A percentile compares a stretch with the other conserved stretches of the same genome.
Conservation (phyloP, 768 basidiomycete genomes). For the Russula foetens region DNA sequence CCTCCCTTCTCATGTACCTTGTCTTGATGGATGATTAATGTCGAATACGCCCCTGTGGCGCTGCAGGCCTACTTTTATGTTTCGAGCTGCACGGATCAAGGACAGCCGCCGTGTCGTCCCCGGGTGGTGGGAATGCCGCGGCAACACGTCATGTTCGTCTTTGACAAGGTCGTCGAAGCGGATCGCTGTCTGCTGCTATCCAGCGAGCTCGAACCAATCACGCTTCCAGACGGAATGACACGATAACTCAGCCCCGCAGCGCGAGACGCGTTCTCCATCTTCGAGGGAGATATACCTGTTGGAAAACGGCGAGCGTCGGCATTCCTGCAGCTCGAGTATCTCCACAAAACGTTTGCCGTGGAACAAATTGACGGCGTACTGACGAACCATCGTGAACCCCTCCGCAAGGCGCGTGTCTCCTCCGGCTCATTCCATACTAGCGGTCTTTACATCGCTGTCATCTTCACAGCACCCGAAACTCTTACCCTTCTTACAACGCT, state of each 20-base stretch:
- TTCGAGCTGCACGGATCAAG: constrained; percentile 94
- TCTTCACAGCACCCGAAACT: constrained; percentile 65
- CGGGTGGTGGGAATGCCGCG: constrained; percentile 93
- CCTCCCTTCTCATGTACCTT: no score
- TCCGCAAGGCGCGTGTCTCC: constrained; percentile 52
- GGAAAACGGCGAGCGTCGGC: constrained; percentile 52
- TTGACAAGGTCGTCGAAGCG: constrained; percentile 86
- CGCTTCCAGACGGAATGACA: constrained; percentile 60
- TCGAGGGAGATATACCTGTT: constrained; percentile 90
- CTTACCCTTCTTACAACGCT: constrained; percentile 77
- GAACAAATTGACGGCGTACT: constrained; percentile 95
- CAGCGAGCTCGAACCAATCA: constrained; percentile 32
- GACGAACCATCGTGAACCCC: constrained; percentile 82
- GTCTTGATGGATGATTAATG: no score
- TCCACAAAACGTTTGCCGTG: constrained; percentile 93
- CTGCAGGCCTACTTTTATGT: constrained; percentile 78
- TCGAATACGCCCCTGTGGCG: no score
- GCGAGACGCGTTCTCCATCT: constrained; percentile 77
- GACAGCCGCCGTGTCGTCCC: constrained; percentile 93
- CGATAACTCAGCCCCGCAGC: constrained; percentile 64
- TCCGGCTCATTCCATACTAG: not conserved
- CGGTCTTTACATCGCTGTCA: not conserved
- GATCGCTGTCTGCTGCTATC: constrained; percentile 40
- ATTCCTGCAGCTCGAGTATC: constrained; percentile 71
- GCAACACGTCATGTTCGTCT: constrained; percentile 95